phyloP scores from a whole-genome alignment of 257 asterid genomes.

The Striga asiatica region DNA sequence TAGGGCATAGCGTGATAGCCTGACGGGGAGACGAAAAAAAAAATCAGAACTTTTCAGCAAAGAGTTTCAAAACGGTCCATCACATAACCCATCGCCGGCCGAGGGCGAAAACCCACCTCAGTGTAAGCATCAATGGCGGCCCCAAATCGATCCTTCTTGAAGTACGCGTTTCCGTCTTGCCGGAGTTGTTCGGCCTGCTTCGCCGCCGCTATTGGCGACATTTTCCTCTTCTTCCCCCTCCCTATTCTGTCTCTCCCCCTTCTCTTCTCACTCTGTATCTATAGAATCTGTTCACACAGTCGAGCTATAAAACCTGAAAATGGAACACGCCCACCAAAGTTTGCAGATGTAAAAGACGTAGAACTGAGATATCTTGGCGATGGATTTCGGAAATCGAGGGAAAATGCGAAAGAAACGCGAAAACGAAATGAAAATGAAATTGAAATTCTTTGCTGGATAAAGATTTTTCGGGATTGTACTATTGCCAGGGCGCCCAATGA shows the following conservation, averaged over 20 bases:
- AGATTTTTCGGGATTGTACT: conserved; percentile 17
- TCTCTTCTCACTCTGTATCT: neutral
- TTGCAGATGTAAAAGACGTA: neutral
- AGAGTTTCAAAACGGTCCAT: neutral
- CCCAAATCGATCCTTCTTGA: conserved; percentile 50
- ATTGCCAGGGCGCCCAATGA: conserved; percentile 5
- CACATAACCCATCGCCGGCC: neutral
- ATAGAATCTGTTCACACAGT: neutral
- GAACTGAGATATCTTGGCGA: neutral
- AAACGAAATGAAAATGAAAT: neutral
- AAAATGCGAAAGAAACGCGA: neutral
- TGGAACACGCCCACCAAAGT: no score
- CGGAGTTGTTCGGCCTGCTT: conserved; percentile 79
- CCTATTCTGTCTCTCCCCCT: conserved; percentile 9
- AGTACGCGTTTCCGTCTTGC: conserved; percentile 61
- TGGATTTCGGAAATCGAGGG: neutral
- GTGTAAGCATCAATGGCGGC: conserved; percentile 97
- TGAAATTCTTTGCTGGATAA: conserved; percentile 6
- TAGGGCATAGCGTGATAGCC: conserved; percentile 92
- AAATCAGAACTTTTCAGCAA: neutral
- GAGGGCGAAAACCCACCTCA: conserved; percentile 34
- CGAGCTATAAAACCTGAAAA: neutral
- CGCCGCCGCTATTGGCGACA: conserved; percentile 46
- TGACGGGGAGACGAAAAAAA: conserved; percentile 2
- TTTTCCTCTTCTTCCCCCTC: conserved; percentile 31